Evolutionary conservation across 1,284 basidiomycete genomes (phyloP), one percentile per base, ranked within the genome.

Genomic region (Sanguinoderma infundibulare): DNA sequence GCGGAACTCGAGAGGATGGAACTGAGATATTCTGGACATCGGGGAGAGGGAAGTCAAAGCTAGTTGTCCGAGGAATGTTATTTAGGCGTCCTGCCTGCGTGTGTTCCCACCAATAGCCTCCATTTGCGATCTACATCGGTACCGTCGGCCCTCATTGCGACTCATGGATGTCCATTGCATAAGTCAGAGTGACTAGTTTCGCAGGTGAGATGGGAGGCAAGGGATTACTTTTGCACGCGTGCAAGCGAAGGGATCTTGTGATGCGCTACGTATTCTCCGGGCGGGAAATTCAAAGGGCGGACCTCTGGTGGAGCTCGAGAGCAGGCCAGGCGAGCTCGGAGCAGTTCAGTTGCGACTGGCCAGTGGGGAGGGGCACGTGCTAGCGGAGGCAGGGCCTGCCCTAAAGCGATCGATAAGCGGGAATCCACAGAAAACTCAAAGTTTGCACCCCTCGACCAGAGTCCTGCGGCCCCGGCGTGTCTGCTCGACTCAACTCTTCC

Each of bases 351-450:
- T 52, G 24, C 39, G 40, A 15, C 15, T 35, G 38, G 28, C 38
- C 14, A 40, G 46, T 35, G 38, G 46, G 15, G 9, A 26, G 24
- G 26, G 8, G 30, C 46, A 49, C 46, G 46, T 49, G 46, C 26
- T 49, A 8, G 24, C 20, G 42, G n/a, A 22, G 0, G 42, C 7
- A 26, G 28, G 5, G 60, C 73, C 73, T 71, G 73, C 73, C 73
- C 73, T 74, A 58, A 74, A 74, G 64, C 66, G 65, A 74, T 74
- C 72, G 73, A 74, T 74, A 74, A 74, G 73, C 70, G 52, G 28
- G 62, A 51, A 49, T 52, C 51, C 35, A 59, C 36, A 34, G 56
- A 52, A 53, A 53, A 47, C 56, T 57, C 63, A 69, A 70, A 69
- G 62, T 70, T 70, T 69, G 62, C 69, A 56, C 58, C 47, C 61